Percentiles rank a stretch among this genome's conserved stretches.
Evolutionary conservation across 768 basidiomycete species (phyloP).

Genomic region (Coprinellus micaceus): DNA sequence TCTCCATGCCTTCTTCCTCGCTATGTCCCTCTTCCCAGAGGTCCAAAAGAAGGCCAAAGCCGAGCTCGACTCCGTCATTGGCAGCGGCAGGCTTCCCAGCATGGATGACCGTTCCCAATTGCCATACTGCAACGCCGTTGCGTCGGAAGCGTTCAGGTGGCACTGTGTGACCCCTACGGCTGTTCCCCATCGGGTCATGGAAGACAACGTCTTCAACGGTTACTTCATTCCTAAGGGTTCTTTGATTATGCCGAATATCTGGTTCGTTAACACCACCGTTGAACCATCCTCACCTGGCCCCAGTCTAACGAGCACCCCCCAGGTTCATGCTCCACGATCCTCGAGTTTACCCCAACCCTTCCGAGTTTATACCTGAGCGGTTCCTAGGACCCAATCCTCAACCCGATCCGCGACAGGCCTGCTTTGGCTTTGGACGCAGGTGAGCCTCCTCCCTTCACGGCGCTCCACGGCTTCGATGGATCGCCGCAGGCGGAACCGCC

Average conservation of each 20-base stretch:
- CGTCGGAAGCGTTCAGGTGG: slow-evolving; percentile 36
- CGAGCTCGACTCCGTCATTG: slow-evolving; percentile 42
- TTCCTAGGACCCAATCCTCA: slow-evolving; percentile 42
- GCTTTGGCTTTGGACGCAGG: slow-evolving; percentile 57
- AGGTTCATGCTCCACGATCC: slow-evolving; percentile 44
- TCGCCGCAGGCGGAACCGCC: no score
- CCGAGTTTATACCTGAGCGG: slow-evolving; percentile 43
- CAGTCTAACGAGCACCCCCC: no score
- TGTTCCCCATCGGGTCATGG: slow-evolving; percentile 39
- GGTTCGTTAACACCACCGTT: slow-evolving; percentile 16
- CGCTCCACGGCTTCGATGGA: background rate
- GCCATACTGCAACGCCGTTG: slow-evolving; percentile 39
- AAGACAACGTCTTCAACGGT: slow-evolving; percentile 42
- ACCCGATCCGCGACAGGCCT: slow-evolving; percentile 39
- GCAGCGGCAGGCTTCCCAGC: slow-evolving; percentile 36
- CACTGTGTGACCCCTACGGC: slow-evolving; percentile 31
- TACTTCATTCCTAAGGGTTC: slow-evolving; percentile 43
- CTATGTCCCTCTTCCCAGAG: slow-evolving; percentile 37
- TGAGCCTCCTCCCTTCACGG: slow-evolving; percentile 3
- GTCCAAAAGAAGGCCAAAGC: slow-evolving; percentile 35
- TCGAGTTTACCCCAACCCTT: slow-evolving; percentile 38
- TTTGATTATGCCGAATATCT: slow-evolving; percentile 32
- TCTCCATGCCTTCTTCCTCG: slow-evolving; percentile 37
- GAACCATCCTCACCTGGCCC: no score
- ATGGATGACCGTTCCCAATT: slow-evolving; percentile 36